Evolutionary conservation across 208 protist species (phyloP), one percentile per base, ranked within the genome.

Genomic region (Phytomonas serpens): DNA sequence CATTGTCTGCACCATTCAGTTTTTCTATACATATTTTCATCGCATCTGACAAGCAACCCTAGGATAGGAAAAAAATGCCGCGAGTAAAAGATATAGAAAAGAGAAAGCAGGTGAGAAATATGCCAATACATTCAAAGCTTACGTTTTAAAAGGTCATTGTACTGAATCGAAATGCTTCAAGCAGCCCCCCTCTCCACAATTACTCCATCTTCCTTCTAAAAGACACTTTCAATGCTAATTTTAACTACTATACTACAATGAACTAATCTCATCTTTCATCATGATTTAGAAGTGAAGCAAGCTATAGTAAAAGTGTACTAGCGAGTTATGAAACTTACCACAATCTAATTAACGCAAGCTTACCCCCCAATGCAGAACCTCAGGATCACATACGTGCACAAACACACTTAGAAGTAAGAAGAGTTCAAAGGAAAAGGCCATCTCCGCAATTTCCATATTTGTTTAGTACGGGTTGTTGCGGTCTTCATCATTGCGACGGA

Each of bases 401-500:
- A 2, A 62, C 62, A 66, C 62, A 66, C 30, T 23, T 11, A 66
- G 29, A 33, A 66, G 62, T 19, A 33, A 66, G 6, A 66, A 66
- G 1, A 71, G 47, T 42, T n/a, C 63, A 51, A 33, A 68, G n/a
- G 52, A 33, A 14, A 74, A 74, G 57, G 2, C 62, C 40, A 32
- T 68, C 29, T 63, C 29, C 47, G 6, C 63, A 33, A n/a, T 11
- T 3, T 30, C n/a, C 27, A 61, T 71, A 4, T 31, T 70, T 16
- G 67, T 61, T 76, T 88, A 96, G 83, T 96, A 96, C n/a, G 88
- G 90, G 77, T 97, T 93, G 23, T 83, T 85, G 78, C 85, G 86
- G 84, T 94, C 88, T 80, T 95, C 88, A 71, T 95, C 90, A 72
- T 97, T 97, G 72, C 90, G 86, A 73, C 92, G 87, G 76, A 76